These are phyloP conservation scores for Penicillium italicum DNA, from an alignment of 2,329 filamentous ascomycete species.

Conservation along the genomic window DNA sequence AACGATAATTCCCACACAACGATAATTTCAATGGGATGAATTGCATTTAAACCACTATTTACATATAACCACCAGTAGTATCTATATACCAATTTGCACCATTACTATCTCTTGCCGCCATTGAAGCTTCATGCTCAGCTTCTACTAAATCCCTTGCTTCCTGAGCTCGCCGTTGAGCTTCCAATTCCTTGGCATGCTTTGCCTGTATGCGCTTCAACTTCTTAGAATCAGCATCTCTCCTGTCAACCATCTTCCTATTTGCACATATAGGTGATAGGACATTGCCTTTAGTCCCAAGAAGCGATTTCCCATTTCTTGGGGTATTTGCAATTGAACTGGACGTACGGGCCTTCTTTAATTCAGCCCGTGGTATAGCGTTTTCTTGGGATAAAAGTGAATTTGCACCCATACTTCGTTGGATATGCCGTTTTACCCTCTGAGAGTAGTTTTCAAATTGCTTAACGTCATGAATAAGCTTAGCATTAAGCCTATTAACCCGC, in stretches of 20 bases:
- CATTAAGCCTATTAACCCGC: neutral
- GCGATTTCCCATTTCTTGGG: neutral
- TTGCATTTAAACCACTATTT: too few relatives aligned
- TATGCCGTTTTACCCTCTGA: neutral
- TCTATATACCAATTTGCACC: too few relatives aligned
- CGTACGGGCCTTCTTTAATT: neutral
- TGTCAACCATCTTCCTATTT: neutral
- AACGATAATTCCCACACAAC: too few relatives aligned
- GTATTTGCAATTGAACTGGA: neutral
- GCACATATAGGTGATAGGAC: neutral
- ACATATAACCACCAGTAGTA: too few relatives aligned
- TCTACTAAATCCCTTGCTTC: neutral
- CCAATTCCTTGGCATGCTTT: neutral
- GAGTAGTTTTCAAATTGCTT: too few relatives aligned
- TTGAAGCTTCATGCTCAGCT: neutral
- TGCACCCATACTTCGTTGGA: too few relatives aligned
- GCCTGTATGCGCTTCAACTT: neutral
- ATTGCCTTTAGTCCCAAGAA: neutral
- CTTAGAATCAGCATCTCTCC: neutral
- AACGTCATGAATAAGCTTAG: neutral
- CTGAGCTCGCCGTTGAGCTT: neutral
- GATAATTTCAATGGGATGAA: too few relatives aligned
- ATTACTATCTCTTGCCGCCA: too few relatives aligned
- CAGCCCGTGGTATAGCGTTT: too few relatives aligned
- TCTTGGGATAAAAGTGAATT: neutral